A percentile compares a stretch with the other conserved stretches of the same genome.
phyloP scores from a whole-genome alignment of 345 rosid species.

The Angophora floribunda region DNA sequence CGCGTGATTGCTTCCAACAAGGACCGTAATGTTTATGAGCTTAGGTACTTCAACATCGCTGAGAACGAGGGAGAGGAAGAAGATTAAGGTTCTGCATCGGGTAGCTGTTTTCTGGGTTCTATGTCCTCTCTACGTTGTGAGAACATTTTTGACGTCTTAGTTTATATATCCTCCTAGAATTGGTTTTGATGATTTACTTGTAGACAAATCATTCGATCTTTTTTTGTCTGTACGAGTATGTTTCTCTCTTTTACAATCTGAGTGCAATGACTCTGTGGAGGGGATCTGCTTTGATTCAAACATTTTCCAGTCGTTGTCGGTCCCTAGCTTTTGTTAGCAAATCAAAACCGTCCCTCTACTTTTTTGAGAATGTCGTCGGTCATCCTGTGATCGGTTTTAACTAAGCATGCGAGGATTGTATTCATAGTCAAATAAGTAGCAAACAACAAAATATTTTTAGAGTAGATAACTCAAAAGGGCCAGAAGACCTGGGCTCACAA shows the following conservation, averaged over 20 bases:
- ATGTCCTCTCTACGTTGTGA: not conserved
- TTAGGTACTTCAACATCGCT: slow-evolving; percentile 45
- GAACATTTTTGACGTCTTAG: not conserved
- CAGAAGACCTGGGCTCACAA: not conserved
- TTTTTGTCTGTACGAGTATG: not conserved
- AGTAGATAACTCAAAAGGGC: not conserved
- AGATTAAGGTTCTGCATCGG: slow-evolving; percentile 5
- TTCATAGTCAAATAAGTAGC: not conserved
- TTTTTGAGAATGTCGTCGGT: not conserved
- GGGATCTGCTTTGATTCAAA: not conserved
- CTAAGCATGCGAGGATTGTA: not conserved
- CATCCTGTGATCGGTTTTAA: not conserved
- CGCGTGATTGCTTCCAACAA: slow-evolving; percentile 43
- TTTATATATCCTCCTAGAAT: not conserved
- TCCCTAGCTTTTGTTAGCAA: not conserved
- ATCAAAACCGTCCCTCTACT: not conserved
- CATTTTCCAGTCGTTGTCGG: not conserved
- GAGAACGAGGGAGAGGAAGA: slow-evolving; percentile 48
- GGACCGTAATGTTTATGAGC: slow-evolving; percentile 32
- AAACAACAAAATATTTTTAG: not conserved
- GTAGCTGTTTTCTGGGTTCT: not conserved
- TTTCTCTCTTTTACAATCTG: not conserved
- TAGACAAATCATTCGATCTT: not conserved
- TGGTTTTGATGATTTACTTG: not conserved
- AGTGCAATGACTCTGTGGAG: not conserved